Base-by-base conservation (phyloP, 257 asterid genomes). In the Linderniella brevidens region DNA sequence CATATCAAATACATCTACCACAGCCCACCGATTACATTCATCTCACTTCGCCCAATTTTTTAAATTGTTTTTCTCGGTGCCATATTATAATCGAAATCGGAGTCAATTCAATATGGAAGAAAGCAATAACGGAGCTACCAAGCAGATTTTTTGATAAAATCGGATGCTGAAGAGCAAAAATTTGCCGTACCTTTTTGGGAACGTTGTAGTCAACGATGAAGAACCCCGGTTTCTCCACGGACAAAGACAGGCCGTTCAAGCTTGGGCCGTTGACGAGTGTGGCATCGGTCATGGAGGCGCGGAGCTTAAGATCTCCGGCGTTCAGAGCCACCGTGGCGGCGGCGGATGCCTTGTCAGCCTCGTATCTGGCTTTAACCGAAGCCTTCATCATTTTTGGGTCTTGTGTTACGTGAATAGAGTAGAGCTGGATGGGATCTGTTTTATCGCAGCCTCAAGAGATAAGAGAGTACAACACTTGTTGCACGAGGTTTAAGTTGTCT, bases 281-380 rank as follows among this genome's bases (percentile, higher is more conserved):
- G 62, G 95, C 94, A 12, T 88, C 98, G 19, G 95, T 88, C 68
- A 84, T 63, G 58, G 92, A 68, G 40, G 92, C 95, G 19, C 86
- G 79, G 64, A 88, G 84, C 77, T 60, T 88, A 62, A 88, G 49
- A 66, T 88, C 95, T 10, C 93, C 92, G 80, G 94, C 86, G 68
- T 74, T 88, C 71, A 75, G 53, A 61, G 78, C 63, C 11, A 88
- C 79, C 13, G 94, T 70, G 59, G 92, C 64, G 62, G 77, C 69
- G 56, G 82, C 80, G 53, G 77, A 69, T 44, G 77, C 82, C 46
- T 76, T 75, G 49, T 87, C 93, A 5, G 82, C 58, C 57, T 87
- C 93, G 47, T 79, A 80, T 55, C 79, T 70, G 32, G 86, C 82
- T 52, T 77, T 87, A 66, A 87, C 68, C 67, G 92, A 77, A 36